Evolutionary conservation across 2,329 filamentous ascomycete genomes (phyloP), one percentile per base, ranked within the genome.

Genomic region (Cytospora chrysosperma): DNA sequence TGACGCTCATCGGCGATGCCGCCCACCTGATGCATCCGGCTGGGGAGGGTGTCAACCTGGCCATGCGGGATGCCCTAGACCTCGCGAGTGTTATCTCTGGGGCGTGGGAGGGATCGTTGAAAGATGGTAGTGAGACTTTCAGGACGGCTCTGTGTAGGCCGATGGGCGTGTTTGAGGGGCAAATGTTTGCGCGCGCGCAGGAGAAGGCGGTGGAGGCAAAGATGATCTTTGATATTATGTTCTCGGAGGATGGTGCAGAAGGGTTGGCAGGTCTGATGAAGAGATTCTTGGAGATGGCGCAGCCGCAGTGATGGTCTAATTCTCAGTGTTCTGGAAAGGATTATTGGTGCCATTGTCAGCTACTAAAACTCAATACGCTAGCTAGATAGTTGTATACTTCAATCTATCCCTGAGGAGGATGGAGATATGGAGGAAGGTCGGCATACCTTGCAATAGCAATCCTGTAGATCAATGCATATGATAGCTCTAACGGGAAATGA

Each of bases 41-140:
- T 0, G 83, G 84, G 3, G 82, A 83, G 56, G 83, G 83, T 1
- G 82, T 84, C 43, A 85, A 86, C 66, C 68, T 79, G 3, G 82
- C 78, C 0, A 80, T 86, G 78, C 70, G 73, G 40, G 83, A 86
- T 68, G 75, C 81, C 0, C 67, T 82, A n/a, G 72, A 79, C 17
- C 70, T 86, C 3, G 76, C 74, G 0, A 52, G 70, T 15, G 73
- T 74, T 19, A 73, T 78, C 47, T 60, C 68, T 58, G 21, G 21
- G 26, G 58, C 55, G 9, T 63, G 52, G 65, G 26, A 62, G 9
- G 43, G 17, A 9, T 32, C 43, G 5, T 21, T 1, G 6, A 27
- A 24, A 19, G 7, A 17, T 17, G 37, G 40, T 5, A 30, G 43
- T 7, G 34, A 9, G 19, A 13, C 21, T 2, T 72, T 72, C 15